Conservation (phyloP, 441 rosid species). For the Corymbia citriodora region DNA sequence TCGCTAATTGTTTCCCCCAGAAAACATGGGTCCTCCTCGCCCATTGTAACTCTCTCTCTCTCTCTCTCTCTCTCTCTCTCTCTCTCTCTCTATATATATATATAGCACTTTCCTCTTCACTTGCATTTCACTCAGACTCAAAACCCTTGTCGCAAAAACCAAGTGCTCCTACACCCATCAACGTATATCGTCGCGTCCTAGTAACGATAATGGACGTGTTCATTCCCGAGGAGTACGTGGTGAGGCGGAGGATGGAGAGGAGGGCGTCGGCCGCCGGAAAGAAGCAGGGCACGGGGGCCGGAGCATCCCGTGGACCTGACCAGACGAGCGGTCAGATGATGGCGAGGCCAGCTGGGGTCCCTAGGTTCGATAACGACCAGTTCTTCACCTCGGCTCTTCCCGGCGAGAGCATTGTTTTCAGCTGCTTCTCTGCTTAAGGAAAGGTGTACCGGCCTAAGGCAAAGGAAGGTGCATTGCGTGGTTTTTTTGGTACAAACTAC, state of each 20-base stretch:
- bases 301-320: not conserved
- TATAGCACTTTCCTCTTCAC: not conserved
- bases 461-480: not conserved
- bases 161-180: not conserved
- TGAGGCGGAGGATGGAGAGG: conserved; percentile 45
- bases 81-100: not conserved
- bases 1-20: not conserved
- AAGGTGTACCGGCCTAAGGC: not conserved
- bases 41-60: not conserved
- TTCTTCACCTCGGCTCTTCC: not conserved
- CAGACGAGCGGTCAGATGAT: not conserved
- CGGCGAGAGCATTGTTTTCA: conserved; percentile 15
- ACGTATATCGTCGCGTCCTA: not conserved
- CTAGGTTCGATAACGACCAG: not conserved
- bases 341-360: not conserved
- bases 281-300: not conserved
- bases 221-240: conserved; percentile 57
- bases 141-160: not conserved
- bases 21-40: not conserved
- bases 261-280: conserved; percentile 27
- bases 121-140: not conserved
- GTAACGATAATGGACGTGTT: conserved; percentile 41
- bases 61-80: not conserved
- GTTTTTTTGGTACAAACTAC: not conserved
- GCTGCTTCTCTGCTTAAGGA: conserved; percentile 33